Percentiles rank a stretch among this genome's conserved stretches.
These are phyloP conservation scores for Rheum nobile DNA, from an alignment of 148 eudicot species.

Conservation along the genomic window DNA sequence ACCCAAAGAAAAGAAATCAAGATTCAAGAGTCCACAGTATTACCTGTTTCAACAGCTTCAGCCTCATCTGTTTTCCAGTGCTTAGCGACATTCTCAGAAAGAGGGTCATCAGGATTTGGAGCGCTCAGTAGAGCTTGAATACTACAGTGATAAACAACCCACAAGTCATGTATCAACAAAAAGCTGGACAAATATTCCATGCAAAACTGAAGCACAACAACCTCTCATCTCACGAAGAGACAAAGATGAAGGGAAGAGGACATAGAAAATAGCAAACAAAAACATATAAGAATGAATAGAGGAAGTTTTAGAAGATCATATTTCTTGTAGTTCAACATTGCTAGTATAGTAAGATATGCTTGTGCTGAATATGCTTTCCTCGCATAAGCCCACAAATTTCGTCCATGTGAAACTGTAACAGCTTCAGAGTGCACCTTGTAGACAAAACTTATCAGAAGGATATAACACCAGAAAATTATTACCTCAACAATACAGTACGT, in stretches of 20 bases:
- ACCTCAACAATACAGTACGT: slow-evolving; percentile 95
- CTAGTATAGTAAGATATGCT: not conserved
- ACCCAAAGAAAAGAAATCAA: not conserved
- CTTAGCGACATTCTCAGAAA: slow-evolving; percentile 95
- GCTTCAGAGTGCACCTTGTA: not conserved
- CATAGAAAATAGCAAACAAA: not conserved
- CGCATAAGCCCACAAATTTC: not conserved
- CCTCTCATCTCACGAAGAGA: not conserved
- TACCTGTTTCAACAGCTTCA: slow-evolving; percentile 98
- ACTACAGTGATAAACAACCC: slow-evolving; percentile 21
- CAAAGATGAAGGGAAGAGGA: not conserved
- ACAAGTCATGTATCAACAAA: not conserved
- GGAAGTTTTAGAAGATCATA: not conserved
- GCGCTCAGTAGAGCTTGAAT: slow-evolving; percentile 97
- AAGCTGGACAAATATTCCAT: not conserved
- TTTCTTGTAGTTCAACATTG: not conserved
- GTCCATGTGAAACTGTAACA: not conserved
- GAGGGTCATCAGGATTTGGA: slow-evolving; percentile 97
- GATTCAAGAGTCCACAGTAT: not conserved
- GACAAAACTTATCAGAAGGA: not conserved
- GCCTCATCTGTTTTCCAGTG: slow-evolving; percentile 89
- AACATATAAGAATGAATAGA: not conserved
- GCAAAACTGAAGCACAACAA: not conserved
- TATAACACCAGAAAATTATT: not conserved
- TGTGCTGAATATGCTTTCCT: not conserved